Percentiles rank a stretch among this genome's conserved stretches.
phyloP scores from a whole-genome alignment of 2,329 filamentous ascomycete species.

The Ascosphaera apis region DNA sequence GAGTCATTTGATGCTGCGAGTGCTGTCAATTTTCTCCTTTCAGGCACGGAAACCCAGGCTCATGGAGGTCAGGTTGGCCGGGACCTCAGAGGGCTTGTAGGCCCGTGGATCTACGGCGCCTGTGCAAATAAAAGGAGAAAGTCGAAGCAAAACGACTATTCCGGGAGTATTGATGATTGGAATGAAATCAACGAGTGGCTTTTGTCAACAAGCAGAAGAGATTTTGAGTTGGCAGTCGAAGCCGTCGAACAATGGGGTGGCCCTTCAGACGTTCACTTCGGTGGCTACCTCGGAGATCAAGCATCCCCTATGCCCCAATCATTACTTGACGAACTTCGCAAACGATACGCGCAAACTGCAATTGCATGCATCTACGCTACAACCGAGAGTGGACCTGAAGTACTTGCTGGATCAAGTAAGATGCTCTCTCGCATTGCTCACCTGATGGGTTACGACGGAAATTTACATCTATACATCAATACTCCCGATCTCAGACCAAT shows the following conservation, averaged over 20 bases:
- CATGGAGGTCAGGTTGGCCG: slow-evolving; percentile 21
- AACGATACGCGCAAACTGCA: slow-evolving; percentile 33
- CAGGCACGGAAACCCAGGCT: slow-evolving; percentile 15
- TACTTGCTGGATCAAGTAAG: slow-evolving; percentile 24
- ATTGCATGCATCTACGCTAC: slow-evolving; percentile 36
- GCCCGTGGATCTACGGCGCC: slow-evolving; percentile 40
- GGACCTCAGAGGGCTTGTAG: slow-evolving; percentile 35
- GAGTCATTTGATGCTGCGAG: slow-evolving; percentile 27
- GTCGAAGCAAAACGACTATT: slow-evolving; percentile 14
- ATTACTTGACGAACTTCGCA: slow-evolving; percentile 12
- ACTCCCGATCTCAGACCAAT: slow-evolving; percentile 11
- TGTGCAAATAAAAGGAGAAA: slow-evolving; percentile 30
- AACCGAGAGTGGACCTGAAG: slow-evolving; percentile 20
- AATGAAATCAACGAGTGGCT: slow-evolving; percentile 37
- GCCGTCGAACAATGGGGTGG: slow-evolving; percentile 36
- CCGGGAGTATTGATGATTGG: slow-evolving; percentile 19
- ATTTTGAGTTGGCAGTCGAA: slow-evolving; percentile 26
- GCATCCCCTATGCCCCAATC: slow-evolving; percentile 17
- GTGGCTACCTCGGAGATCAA: slow-evolving; percentile 24
- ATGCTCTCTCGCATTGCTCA: slow-evolving; percentile 28
- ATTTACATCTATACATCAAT: slow-evolving; percentile 11
- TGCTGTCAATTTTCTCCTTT: slow-evolving; percentile 31
- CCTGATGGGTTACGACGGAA: slow-evolving; percentile 27
- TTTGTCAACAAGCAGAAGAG: slow-evolving; percentile 26
- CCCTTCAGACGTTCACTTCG: slow-evolving; percentile 34